phyloP scores from a whole-genome alignment of 352 stramenopile species.

The Globisporangium irregulare region DNA sequence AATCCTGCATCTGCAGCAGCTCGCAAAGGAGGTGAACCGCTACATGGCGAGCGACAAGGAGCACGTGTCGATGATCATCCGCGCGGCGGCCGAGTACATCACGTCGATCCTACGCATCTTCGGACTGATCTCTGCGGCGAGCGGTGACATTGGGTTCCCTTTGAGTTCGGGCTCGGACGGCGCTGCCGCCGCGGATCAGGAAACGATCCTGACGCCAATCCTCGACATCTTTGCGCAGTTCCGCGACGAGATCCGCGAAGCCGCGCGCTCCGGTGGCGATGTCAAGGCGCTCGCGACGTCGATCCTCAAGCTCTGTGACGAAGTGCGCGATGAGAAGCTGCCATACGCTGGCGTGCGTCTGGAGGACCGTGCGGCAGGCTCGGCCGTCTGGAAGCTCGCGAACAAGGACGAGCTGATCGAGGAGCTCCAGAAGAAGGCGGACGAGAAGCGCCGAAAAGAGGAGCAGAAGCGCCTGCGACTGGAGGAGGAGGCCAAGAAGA shows the following conservation, averaged over 20 bases:
- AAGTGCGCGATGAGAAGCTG: slow-evolving; percentile 88
- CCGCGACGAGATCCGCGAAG: slow-evolving; percentile 77
- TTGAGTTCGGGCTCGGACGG: slow-evolving; percentile 35
- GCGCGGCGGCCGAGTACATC: slow-evolving; percentile 84
- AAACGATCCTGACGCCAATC: slow-evolving; percentile 80
- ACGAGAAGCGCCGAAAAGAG: slow-evolving; percentile 79
- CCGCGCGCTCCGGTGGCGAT: slow-evolving; percentile 48
- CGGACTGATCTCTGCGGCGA: slow-evolving; percentile 65
- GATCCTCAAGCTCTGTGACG: slow-evolving; percentile 84
- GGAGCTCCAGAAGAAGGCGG: slow-evolving; percentile 73
- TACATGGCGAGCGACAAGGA: slow-evolving; percentile 66
- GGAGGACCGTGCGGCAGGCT: slow-evolving; percentile 70
- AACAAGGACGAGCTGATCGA: slow-evolving; percentile 86
- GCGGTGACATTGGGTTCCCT: slow-evolving; percentile 80
- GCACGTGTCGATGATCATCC: slow-evolving; percentile 79
- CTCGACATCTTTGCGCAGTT: slow-evolving; percentile 91
- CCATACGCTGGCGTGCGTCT: slow-evolving; percentile 85
- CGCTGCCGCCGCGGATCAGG: slow-evolving; percentile 43
- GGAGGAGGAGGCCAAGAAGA: slow-evolving; percentile 73
- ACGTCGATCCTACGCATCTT: slow-evolving; percentile 86
- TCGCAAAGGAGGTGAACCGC: slow-evolving; percentile 85
- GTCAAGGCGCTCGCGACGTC: slow-evolving; percentile 56
- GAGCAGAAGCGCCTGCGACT: slow-evolving; percentile 72
- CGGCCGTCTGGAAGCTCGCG: slow-evolving; percentile 89
- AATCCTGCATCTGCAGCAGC: slow-evolving; percentile 61